Percentiles rank a stretch among this genome's conserved stretches.
phyloP scores from a whole-genome alignment of 2,329 filamentous ascomycete species.

The Fusarium sp. region DNA sequence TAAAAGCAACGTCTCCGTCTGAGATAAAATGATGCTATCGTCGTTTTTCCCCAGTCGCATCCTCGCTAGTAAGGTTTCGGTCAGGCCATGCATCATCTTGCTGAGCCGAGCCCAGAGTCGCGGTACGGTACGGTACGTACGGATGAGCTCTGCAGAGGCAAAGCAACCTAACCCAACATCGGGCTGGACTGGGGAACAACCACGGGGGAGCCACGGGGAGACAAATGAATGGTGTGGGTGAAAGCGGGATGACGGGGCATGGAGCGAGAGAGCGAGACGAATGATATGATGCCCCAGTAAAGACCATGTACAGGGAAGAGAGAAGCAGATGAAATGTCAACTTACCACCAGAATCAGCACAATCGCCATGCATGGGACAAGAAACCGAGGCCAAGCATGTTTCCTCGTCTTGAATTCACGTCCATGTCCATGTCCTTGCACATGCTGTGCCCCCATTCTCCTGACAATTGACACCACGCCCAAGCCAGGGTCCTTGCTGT shows the following conservation, averaged over 20 bases:
- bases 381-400: slow-evolving; percentile 28
- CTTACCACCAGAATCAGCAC: slow-evolving; percentile 45
- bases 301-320: slow-evolving; percentile 18
- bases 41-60: slow-evolving; percentile 4
- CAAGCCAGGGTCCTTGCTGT: slow-evolving; percentile 16
- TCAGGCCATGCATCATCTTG: slow-evolving; percentile 43
- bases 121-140: slow-evolving; percentile 29
- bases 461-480: slow-evolving; percentile 19
- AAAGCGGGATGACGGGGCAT: slow-evolving; percentile 42
- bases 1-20: slow-evolving; percentile 3
- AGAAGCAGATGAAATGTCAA: slow-evolving; percentile 25
- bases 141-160: slow-evolving; percentile 27
- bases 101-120: slow-evolving; percentile 38
- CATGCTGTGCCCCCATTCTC: slow-evolving; percentile 36
- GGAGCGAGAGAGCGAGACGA: slow-evolving; percentile 20
- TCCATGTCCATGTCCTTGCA: slow-evolving; percentile 26
- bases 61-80: slow-evolving; percentile 36
- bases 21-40: slow-evolving; percentile 32
- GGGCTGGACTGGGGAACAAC: slow-evolving; percentile 23
- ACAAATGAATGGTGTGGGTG: slow-evolving; percentile 35
- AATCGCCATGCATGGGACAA: slow-evolving; percentile 27
- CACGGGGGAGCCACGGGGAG: slow-evolving; percentile 36
- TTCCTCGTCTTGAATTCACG: slow-evolving; percentile 28
- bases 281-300: slow-evolving; percentile 36
- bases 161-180: not conserved